Evolutionary conservation across 345 rosid genomes (phyloP), one percentile per base, ranked within the genome.

Genomic region (Isatis tinctoria): DNA sequence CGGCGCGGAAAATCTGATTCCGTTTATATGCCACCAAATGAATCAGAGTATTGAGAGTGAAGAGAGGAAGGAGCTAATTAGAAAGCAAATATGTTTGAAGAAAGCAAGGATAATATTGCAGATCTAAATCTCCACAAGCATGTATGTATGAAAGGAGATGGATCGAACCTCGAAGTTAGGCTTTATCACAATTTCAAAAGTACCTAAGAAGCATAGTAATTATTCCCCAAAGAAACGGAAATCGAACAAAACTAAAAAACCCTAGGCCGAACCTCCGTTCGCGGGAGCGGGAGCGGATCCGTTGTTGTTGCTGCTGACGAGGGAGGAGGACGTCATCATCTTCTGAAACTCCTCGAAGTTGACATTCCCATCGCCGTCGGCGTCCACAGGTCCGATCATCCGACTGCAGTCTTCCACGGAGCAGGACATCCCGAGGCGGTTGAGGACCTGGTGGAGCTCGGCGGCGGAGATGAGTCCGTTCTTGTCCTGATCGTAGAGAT

Each of bases 281-380:
- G 69, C 40, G 3, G 52, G 14, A 27, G 67, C 49, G 8, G 52
- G 14, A 27, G 67, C 49, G 12, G 60, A 41, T 45, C 61, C 67
- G 17, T 45, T 65, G 22, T 11, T 33, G 56, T 52, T 74, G 44
- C 17, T 40, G 73, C 10, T 22, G 45, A 47, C 1, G 39, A 77
- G 76, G 4, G 80, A 70, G 0, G 82, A 73, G 8, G 82, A 61
- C 35, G 75, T 77, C 97, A 94, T 91, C 96, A 91, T 91, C 84
- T 83, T 82, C 82, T 83, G 69, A 62, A 94, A 94, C 87, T 94
- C 98, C 47, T 66, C 81, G 77, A 83, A 94, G 61, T 87, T 88
- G n/a, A 94, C 97, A 32, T 70, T 75, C 9, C 95, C 96, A 16
- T 94, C 98, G 32, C 96, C 98, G 61, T 94, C 97, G 0, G 87